Percentiles rank a stretch among this genome's conserved stretches.
These are phyloP conservation scores for Aureobasidium lini DNA, from an alignment of 2,329 filamentous ascomycete species.

Conservation along the genomic window DNA sequence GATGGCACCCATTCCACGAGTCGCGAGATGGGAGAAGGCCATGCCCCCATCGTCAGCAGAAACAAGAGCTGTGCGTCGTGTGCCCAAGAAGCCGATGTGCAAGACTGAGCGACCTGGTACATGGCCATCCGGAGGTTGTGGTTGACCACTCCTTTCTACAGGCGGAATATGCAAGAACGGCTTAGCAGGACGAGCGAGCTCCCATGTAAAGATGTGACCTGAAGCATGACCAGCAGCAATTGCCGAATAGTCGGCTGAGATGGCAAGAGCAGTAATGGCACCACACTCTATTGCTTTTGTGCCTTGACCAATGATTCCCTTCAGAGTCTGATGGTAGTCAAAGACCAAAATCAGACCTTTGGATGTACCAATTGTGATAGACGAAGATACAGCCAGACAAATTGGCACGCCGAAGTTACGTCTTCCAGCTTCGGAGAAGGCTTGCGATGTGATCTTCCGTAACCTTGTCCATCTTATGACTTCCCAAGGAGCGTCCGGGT, in stretches of 20 bases:
- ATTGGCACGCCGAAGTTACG: constrained; percentile 89
- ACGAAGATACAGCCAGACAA: constrained; percentile 78
- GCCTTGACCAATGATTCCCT: constrained; percentile 85
- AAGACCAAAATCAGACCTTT: constrained; percentile 94
- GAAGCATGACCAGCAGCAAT: constrained; percentile 83
- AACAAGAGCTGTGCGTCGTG: constrained; percentile 84
- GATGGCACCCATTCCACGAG: constrained; percentile 78
- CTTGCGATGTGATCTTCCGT: constrained; percentile 78
- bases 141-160: constrained; percentile 56
- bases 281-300: constrained; percentile 93
- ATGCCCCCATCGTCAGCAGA: constrained; percentile 93
- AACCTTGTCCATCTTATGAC: constrained; percentile 94
- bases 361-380: constrained; percentile 83
- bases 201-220: constrained; percentile 95
- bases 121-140: constrained; percentile 73
- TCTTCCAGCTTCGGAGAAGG: constrained; percentile 86
- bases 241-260: constrained; percentile 90
- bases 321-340: constrained; percentile 93
- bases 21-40: constrained; percentile 96
- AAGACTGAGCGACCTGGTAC: constrained; percentile 68
- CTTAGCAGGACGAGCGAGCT: constrained; percentile 69
- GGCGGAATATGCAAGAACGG: constrained; percentile 86
- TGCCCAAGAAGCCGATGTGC: constrained; percentile 91
- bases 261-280: constrained; percentile 74
- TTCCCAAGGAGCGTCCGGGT: constrained; percentile 81